Evolutionary conservation across 2,329 filamentous ascomycete species (phyloP), one percentile per base, ranked within the genome.

Genomic region (Aspergillus pseudotamarii): DNA sequence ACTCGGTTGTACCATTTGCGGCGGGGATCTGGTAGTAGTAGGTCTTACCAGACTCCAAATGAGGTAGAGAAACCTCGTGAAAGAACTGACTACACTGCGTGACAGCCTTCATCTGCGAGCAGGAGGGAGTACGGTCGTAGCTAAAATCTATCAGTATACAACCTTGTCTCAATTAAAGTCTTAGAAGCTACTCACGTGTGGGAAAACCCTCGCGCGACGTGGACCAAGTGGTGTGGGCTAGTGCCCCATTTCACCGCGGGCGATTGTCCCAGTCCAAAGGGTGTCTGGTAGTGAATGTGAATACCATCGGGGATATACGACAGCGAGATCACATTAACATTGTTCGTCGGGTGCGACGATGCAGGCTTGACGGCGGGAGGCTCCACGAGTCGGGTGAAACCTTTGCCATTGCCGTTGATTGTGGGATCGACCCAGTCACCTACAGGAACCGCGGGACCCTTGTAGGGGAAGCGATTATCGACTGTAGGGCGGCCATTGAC

Each of bases 231-330:
- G 12, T 68, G 48, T 1, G 75, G 69, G 59, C 66, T 64, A 36
- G 68, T 74, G 12, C 83, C 83, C 80, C 81, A 85, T 21, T 75
- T 71, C 4, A 85, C 74, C 1, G 75, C 71, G 0, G 83, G 83
- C 5, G 72, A 66, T n/a, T 68, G 70, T 16, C 79, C 81, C n/a
- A 85, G 71, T 8, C 83, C 83, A 66, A 85, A 85, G 0, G 83
- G 82, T 0, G 83, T 85, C 73, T 85, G 83, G 69, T 79, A 85
- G 72, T 85, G 83, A 60, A 85, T 78, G 68, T 83, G 83, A 69
- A 85, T 81, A 38, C 83, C 83, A 57, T 76, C 71, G 1, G 82
- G 82, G 2, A 84, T 64, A 63, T 84, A 85, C 1, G 83, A 76
- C 61, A 83, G 66, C 5, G 79, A 79, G 61, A 85, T 83, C 43